Evolutionary conservation across 495 filamentous ascomycete genomes (phyloP), one percentile per base, ranked within the genome.

Genomic region (Bathelium albidoporum): DNA sequence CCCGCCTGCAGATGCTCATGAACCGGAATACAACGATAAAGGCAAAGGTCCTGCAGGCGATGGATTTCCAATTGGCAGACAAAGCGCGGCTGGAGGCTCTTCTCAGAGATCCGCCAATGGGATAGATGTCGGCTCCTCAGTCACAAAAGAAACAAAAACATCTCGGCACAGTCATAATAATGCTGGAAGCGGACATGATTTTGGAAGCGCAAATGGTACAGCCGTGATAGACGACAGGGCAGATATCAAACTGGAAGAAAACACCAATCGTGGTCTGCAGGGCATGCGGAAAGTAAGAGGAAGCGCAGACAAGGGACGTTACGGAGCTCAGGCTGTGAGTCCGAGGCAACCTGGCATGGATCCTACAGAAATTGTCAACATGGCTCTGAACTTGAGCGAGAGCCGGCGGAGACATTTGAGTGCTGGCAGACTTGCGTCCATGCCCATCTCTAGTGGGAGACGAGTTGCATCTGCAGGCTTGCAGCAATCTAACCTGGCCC

Each of bases 311-410:
- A 55, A 29, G 49, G 24, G 5, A 28, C 49, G 49, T 4, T 9
- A 55, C 24, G 49, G 22, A 29, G 24, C 22, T 34, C 58, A 43
- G 9, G 31, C 58, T 36, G 11, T 24, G 32, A 7, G 28, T 20
- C n/a, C 62, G 22, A 34, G 63, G 26, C 32, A 60, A 16, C 41
- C 60, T 29, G 63, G 66, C 58, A 70, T 77, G 34, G 90, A 97
- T 67, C 85, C 90, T 24, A 80, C 88, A 22, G 88, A 95, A 73
- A 92, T 97, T 63, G 89, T 97, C 41, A 91, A 88, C 69, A 86
- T 97, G 73, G 92, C 92, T 1, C 75, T 97, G 71, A 93, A 87
- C 69, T 74, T 97, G 59, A 95, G 88, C 76, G 89, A 96, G 70
- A 91, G 89, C 34, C 80, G 91, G 60, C 81, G 84, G 62, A 80